phyloP scores from a whole-genome alignment of 2,329 filamentous ascomycete species.

The Curvularia spicifera region DNA sequence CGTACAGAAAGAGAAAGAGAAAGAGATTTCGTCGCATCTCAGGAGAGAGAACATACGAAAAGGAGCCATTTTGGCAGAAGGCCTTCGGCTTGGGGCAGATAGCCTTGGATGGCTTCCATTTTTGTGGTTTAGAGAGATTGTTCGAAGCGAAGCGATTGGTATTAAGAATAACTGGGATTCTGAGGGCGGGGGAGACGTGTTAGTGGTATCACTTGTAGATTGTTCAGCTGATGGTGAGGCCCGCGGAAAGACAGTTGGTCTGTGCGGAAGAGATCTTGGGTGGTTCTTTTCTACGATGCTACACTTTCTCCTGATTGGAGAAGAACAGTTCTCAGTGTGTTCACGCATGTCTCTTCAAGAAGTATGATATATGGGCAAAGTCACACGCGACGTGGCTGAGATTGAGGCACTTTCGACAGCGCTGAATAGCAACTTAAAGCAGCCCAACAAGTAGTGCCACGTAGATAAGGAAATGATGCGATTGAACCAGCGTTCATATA shows the following conservation, averaged over 20 bases:
- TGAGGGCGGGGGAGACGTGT: slow-evolving; percentile 1
- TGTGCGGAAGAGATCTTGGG: slow-evolving; percentile 6
- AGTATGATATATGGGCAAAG: background rate
- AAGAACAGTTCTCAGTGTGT: background rate
- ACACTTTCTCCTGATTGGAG: background rate
- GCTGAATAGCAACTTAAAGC: background rate
- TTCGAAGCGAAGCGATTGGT: background rate
- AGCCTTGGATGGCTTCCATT: slow-evolving; percentile 47
- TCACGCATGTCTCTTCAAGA: background rate
- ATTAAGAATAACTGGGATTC: background rate
- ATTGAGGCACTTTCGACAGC: background rate
- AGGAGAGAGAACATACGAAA: slow-evolving; percentile 57
- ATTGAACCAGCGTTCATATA: background rate
- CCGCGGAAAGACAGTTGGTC: slow-evolving; percentile 5
- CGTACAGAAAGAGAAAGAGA: no score
- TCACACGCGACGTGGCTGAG: background rate
- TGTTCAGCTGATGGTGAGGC: slow-evolving; percentile 3
- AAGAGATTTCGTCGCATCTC: no score
- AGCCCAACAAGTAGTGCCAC: background rate
- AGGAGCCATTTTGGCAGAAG: slow-evolving; percentile 70
- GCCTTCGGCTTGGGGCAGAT: slow-evolving; percentile 57
- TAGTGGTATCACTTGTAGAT: background rate
- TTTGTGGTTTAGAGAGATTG: background rate
- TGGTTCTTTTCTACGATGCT: background rate
- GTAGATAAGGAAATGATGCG: background rate